Evolutionary conservation across 495 filamentous ascomycete species (phyloP).

Genomic region (Trichocladium uniseriatum): DNA sequence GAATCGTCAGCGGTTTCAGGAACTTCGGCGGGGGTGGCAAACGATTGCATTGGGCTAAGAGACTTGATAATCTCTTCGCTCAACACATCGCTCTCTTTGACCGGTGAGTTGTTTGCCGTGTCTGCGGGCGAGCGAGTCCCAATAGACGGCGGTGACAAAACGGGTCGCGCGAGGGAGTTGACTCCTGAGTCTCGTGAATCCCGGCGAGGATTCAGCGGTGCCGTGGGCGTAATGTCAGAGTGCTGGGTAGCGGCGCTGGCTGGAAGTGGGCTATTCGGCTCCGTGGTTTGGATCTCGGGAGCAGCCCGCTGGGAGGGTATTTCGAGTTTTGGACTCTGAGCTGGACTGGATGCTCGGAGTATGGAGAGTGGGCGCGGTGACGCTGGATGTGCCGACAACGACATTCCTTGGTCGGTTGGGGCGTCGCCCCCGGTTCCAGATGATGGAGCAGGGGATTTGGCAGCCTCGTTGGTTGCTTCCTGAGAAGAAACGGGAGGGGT

Average conservation of each 20-base stretch:
- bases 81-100: conserved; percentile 68
- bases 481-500: conserved; percentile 6
- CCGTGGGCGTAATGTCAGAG: conserved; percentile 34
- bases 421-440: conserved; percentile 17
- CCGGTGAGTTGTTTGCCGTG: conserved; percentile 45
- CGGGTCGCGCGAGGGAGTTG: conserved; percentile 8
- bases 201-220: conserved; percentile 40
- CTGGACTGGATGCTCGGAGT: conserved; percentile 10
- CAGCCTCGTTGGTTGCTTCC: not conserved
- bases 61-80: conserved; percentile 73
- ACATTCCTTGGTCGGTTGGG: not conserved
- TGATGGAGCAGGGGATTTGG: conserved; percentile 11
- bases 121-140: conserved; percentile 47
- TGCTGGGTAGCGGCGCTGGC: conserved; percentile 10
- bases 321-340: conserved; percentile 1
- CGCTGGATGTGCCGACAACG: not conserved
- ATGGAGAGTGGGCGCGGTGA: conserved; percentile 1
- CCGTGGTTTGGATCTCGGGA: not conserved
- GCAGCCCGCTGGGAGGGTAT: not conserved
- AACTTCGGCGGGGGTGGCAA: not conserved
- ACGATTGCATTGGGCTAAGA: conserved; percentile 43
- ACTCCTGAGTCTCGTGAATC: conserved; percentile 9
- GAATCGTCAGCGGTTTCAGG: conserved; percentile 2
- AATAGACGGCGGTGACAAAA: conserved; percentile 29
- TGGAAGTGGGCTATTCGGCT: conserved; percentile 8